A percentile compares a stretch with the other conserved stretches of the same genome.
These are phyloP conservation scores for Russula griseocarnosa DNA, from an alignment of 768 basidiomycete species.

Conservation along the genomic window DNA sequence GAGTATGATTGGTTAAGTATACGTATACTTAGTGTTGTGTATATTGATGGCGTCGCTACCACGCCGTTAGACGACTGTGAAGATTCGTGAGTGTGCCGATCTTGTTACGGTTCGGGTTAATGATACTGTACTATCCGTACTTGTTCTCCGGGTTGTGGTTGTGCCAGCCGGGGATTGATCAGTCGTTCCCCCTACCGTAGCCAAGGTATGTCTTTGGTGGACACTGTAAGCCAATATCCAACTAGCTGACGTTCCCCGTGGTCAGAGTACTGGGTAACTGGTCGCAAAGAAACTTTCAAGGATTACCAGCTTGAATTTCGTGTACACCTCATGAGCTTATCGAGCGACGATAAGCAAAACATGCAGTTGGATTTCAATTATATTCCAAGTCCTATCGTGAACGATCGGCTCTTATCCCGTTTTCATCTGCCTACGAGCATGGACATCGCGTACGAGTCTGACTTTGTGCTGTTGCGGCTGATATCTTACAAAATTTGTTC, in stretches of 20 bases:
- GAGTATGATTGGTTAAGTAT: neutral
- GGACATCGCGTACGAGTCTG: constrained; percentile 9
- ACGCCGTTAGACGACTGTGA: neutral
- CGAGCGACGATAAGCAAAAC: constrained; percentile 16
- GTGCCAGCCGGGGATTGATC: neutral
- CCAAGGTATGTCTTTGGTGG: neutral
- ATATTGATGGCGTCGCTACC: neutral
- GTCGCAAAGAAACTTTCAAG: constrained; percentile 1
- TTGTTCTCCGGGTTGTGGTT: neutral
- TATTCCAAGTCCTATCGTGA: constrained; percentile 18
- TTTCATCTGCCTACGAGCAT: constrained; percentile 9
- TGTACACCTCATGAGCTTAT: constrained; percentile 12
- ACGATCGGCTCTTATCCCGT: neutral
- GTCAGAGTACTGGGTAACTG: no score
- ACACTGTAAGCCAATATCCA: no score
- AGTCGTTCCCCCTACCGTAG: neutral
- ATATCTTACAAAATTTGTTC: neutral
- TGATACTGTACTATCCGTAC: neutral
- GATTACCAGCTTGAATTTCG: neutral
- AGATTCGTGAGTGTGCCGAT: constrained; percentile 3
- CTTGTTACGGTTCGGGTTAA: neutral
- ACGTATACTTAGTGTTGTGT: neutral
- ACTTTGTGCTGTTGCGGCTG: neutral
- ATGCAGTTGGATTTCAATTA: constrained; percentile 12
- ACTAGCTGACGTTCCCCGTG: no score